Base-by-base conservation (phyloP, 768 basidiomycete genomes). In the Tremella mesenterica region DNA sequence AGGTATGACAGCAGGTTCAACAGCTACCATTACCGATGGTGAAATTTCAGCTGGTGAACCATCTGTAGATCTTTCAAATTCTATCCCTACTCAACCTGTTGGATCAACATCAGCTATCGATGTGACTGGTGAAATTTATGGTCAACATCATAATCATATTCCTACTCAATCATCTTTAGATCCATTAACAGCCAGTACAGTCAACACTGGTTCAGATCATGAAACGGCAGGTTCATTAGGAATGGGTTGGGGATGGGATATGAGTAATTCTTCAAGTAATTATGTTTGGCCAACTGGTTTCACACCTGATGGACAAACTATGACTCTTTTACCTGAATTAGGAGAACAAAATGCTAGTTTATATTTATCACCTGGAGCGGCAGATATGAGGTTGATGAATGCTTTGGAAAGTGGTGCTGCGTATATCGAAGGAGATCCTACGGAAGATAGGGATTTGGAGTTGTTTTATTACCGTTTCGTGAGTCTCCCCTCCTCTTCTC, bases 391-490 rank as follows among this genome's bases (percentile, higher is more conserved):
- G 18, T 49, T 69, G 41, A 52, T 60, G 7, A 64, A 58, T 36
- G 67, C 64, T 3, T 25, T 69, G 26, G 60, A 69, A 36, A 59
- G 56, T 33, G 60, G 62, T 25, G 58, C 64, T 53, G 67, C 70
- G 6, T 70, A 58, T 36, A 61, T 73, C 25, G 61, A 69, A 43
- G 72, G 72, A 8, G 63, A 73, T 53, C 64, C 66, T 14, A 59
- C 45, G 21, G 69, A 69, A 49, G 65, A 62, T 30, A 54, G 61
- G 45, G 67, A 69, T 50, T 39, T 73, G 31, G 60, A 65, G 50
- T 30, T 73, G 43, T 69, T 56, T 48, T 73, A 73, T 45, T 73
- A 69, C 46, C 65, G 71, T 18, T 65, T 71, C 25, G 70, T 72
- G 52, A 53, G 70, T 65, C 10, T 30, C 10, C 27, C 27, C 9